A percentile compares a stretch with the other conserved stretches of the same genome.
These are phyloP conservation scores for Fusarium guadeloupense DNA, from an alignment of 2,329 filamentous ascomycete species.

Conservation along the genomic window DNA sequence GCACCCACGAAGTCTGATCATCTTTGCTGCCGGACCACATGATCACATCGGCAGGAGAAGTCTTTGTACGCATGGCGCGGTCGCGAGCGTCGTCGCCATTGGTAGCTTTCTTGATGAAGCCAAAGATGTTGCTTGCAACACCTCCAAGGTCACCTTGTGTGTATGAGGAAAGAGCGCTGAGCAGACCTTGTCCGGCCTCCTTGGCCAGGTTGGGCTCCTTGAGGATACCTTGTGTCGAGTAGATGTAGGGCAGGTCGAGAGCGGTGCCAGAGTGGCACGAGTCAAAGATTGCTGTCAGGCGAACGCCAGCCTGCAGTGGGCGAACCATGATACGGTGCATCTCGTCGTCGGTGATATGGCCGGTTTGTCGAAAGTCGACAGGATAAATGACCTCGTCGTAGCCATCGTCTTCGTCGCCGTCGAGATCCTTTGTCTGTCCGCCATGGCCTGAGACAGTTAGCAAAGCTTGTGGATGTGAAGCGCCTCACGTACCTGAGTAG, in stretches of 20 bases:
- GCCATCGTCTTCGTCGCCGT: slow-evolving; percentile 83
- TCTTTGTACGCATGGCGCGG: slow-evolving; percentile 86
- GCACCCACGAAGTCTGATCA: slow-evolving; percentile 86
- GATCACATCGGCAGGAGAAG: slow-evolving; percentile 91
- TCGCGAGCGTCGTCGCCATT: slow-evolving; percentile 83
- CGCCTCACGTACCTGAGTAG: slow-evolving; percentile 76
- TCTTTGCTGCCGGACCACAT: slow-evolving; percentile 99
- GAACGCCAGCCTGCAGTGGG: slow-evolving; percentile 64
- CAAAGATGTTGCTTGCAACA: slow-evolving; percentile 81
- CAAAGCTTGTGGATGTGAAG: not conserved
- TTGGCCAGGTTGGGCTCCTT: slow-evolving; percentile 75
- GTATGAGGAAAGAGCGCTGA: slow-evolving; percentile 68
- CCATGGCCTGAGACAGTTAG: slow-evolving; percentile 68
- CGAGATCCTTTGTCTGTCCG: slow-evolving; percentile 81
- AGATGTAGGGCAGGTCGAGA: slow-evolving; percentile 73
- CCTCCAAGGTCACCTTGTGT: slow-evolving; percentile 79
- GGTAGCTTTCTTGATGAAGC: slow-evolving; percentile 89
- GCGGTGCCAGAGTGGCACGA: slow-evolving; percentile 74
- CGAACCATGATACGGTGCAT: slow-evolving; percentile 79
- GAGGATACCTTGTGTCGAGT: slow-evolving; percentile 73
- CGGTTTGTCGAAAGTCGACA: slow-evolving; percentile 80
- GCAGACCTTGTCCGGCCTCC: slow-evolving; percentile 71
- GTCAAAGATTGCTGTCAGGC: slow-evolving; percentile 70
- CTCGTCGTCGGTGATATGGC: slow-evolving; percentile 85
- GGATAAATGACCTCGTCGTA: slow-evolving; percentile 88